phyloP scores from a whole-genome alignment of 73 alveolate species.

The Paramecium caudatum region DNA sequence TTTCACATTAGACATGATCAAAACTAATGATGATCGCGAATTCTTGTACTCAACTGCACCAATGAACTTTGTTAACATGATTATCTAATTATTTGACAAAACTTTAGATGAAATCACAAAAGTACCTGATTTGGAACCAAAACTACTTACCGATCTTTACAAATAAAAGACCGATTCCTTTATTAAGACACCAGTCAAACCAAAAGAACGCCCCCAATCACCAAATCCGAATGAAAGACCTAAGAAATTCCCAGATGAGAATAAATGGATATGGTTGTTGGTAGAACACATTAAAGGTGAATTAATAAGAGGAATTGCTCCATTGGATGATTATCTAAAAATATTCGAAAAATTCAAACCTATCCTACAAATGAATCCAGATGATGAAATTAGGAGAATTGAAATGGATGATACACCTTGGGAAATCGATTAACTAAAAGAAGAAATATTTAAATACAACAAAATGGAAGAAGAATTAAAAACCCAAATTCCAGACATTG shows the following conservation, averaged over 20 bases:
- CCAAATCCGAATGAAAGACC: slow-evolving; percentile 90
- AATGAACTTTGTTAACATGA: slow-evolving; percentile 90
- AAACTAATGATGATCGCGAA: slow-evolving; percentile 78
- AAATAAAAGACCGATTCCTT: slow-evolving; percentile 93
- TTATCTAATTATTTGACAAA: slow-evolving; percentile 95
- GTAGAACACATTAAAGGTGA: slow-evolving; percentile 85
- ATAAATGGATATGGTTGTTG: slow-evolving; percentile 98
- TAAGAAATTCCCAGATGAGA: slow-evolving; percentile 93
- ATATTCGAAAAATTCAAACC: slow-evolving; percentile 92
- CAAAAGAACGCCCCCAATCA: slow-evolving; percentile 93
- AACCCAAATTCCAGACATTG: slow-evolving; percentile 94
- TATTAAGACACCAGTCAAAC: slow-evolving; percentile 96
- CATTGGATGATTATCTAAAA: slow-evolving; percentile 93
- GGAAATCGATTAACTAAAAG: slow-evolving; percentile 92
- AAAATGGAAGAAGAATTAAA: slow-evolving; percentile 92
- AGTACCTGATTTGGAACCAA: slow-evolving; percentile 82
- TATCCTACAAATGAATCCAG: slow-evolving; percentile 94
- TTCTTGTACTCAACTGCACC: slow-evolving; percentile 93
- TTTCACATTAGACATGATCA: slow-evolving; percentile 87
- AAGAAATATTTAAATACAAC: slow-evolving; percentile 93
- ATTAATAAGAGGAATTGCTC: slow-evolving; percentile 94
- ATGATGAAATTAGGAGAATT: slow-evolving; percentile 86
- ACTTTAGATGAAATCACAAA: slow-evolving; percentile 96
- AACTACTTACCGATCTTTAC: slow-evolving; percentile 84
- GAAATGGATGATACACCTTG: slow-evolving; percentile 94